A percentile compares a stretch with the other conserved stretches of the same genome.
Conservation (phyloP, 2,329 filamentous ascomycete genomes). For the Trichoderma arundinaceum region DNA sequence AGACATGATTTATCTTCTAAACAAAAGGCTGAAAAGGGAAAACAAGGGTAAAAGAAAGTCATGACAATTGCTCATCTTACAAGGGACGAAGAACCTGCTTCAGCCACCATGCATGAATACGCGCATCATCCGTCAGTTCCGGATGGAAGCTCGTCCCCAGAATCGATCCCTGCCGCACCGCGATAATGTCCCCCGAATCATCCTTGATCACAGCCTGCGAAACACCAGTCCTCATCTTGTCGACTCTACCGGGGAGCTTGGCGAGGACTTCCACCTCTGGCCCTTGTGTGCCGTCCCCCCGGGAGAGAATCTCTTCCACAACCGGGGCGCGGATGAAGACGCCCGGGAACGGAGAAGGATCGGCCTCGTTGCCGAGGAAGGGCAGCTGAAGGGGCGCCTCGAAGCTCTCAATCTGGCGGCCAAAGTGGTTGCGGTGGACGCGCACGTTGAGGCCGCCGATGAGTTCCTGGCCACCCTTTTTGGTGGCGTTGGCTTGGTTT, state of each 20-base stretch:
- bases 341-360: conserved; percentile 65
- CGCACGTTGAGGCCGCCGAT: conserved; percentile 90
- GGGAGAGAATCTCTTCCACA: conserved; percentile 75
- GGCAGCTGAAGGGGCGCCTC: conserved; percentile 74
- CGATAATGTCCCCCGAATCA: conserved; percentile 78
- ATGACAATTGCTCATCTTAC: conserved; percentile 27
- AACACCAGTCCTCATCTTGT: conserved; percentile 47
- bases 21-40: not conserved
- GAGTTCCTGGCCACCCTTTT: conserved; percentile 88
- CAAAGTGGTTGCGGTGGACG: conserved; percentile 94
- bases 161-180: conserved; percentile 87
- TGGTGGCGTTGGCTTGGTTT: conserved; percentile 84
- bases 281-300: not conserved
- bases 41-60: not conserved
- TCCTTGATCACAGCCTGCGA: conserved; percentile 47
- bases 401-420: conserved; percentile 91
- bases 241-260: conserved; percentile 51
- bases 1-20: not conserved
- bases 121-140: conserved; percentile 83
- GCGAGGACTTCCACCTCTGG: conserved; percentile 57
- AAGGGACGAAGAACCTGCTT: conserved; percentile 57
- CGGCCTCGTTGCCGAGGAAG: conserved; percentile 60
- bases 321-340: conserved; percentile 96
- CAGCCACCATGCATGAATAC: conserved; percentile 96
- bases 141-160: conserved; percentile 96